A percentile compares a stretch with the other conserved stretches of the same genome.
Evolutionary conservation across 306 rosid genomes (phyloP).

Genomic region (Trifolium subterraneum): DNA sequence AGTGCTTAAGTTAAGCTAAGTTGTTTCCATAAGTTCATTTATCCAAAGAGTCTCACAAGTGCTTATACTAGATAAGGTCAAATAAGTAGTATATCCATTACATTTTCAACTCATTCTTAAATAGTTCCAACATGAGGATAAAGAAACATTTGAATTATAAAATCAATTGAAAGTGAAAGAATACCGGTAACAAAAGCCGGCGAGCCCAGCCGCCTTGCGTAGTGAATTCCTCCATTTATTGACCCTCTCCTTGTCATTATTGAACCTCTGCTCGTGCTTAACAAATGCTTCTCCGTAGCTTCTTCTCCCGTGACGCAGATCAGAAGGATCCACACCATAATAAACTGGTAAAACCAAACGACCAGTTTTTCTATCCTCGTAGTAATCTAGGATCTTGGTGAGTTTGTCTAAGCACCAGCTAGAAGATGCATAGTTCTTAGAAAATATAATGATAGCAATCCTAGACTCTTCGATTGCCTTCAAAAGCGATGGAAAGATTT

Average conservation of each 20-base stretch:
- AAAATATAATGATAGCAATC: background rate
- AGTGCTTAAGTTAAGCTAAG: too few species aligned
- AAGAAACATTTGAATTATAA: too few species aligned
- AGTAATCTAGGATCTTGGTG: background rate
- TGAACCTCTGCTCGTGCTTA: background rate
- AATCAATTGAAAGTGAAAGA: too few species aligned
- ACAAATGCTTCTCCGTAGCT: background rate
- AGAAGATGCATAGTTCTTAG: background rate
- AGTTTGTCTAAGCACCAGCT: slow-evolving; percentile 4
- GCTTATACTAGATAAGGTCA: too few species aligned
- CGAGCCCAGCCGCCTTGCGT: background rate
- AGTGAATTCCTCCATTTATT: background rate
- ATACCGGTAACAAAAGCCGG: background rate
- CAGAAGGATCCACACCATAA: background rate
- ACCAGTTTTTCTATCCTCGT: background rate
- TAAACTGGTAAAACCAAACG: background rate
- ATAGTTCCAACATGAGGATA: too few species aligned
- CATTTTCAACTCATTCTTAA: too few species aligned
- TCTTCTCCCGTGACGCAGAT: background rate
- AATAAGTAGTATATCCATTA: too few species aligned
- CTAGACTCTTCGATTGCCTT: background rate
- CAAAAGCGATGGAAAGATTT: background rate
- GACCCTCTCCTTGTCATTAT: background rate
- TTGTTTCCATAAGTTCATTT: too few species aligned
- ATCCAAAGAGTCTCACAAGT: too few species aligned